Evolutionary conservation across 2,329 filamentous ascomycete species (phyloP), one percentile per base, ranked within the genome.

Genomic region (Colletotrichum sp.): DNA sequence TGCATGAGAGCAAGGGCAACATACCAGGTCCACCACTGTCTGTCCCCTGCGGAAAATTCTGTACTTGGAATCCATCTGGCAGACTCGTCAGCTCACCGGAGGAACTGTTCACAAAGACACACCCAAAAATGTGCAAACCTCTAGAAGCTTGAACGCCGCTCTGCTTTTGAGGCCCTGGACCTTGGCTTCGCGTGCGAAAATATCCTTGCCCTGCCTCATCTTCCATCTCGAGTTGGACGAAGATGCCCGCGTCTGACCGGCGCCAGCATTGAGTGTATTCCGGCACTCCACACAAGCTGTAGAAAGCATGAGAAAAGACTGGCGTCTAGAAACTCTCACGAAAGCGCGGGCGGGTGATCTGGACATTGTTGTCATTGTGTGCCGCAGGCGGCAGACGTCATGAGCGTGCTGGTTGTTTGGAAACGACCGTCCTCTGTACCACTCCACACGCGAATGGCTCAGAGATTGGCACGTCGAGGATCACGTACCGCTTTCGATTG

Each of bases 121-220:
- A 22, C 5, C 30, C 27, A n/a, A 8, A n/a, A 15, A 25, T 68
- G 25, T 22, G 11, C 81, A 36, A 82, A 95, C 95, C 88, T 98
- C 94, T 22, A 98, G 85, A 12, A 99, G 88, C 85, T 99, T 99
- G 84, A 97, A 98, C 0, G 96, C 97, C 30, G 97, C 97, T 77
- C 97, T 92, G 80, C 95, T 98, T 85, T 96, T 98, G 74, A 98
- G 86, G 0, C 93, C 93, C 79, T 94, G 90, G 3, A 98, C 92
- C 81, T 92, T 94, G 61, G 97, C 96, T 80, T 94, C 91, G 72
- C 91, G 91, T 0, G 94, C 91, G 82, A 92, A 98, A 22, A 85
- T 85, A 85, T 99, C 97, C 55, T 85, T 90, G 52, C 87, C 87
- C 82, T 98, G 96, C 25, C 97, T 93, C 68, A 90, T 89, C 83